Evolutionary conservation across 164 flowering plant genomes (phyloP), one percentile per base, ranked within the genome.

Genomic region (Sedum album): DNA sequence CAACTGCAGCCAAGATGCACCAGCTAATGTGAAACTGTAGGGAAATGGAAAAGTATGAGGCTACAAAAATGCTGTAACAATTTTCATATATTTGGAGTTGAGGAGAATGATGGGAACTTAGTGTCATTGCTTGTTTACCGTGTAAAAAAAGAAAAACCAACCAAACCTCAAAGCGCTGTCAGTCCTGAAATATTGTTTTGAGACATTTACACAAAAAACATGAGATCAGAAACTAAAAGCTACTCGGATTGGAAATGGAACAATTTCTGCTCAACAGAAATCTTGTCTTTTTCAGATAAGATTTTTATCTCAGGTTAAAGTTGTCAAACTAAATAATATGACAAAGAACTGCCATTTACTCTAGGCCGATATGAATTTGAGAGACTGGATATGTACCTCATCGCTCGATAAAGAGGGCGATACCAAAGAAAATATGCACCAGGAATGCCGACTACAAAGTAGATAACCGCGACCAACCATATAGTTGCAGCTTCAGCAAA

Each of bases 361-460:
- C n/a, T n/a, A n/a, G n/a, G n/a, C n/a, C n/a, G n/a, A n/a, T n/a
- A n/a, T n/a, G n/a, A n/a, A n/a, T n/a, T n/a, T n/a, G n/a, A n/a
- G n/a, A n/a, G n/a, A n/a, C n/a, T n/a, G n/a, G n/a, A n/a, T n/a
- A 18, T 64, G 26, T 86, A 95, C 99, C 99, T 92, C 78, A 86
- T 88, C 49, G 96, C 99, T 68, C 95, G 89, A 79, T 95, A 95
- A 60, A 95, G 91, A 31, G 99, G 99, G 5, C 97, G 96, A 68
- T 95, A 95, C 99, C 99, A 95, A 79, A 92, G 62, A 18, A 90
- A 85, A 79, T 95, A 95, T 31, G 78, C 96, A 73, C 94, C 91
- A 21, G 98, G 99, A 74, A 88, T 90, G 39, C 97, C 98, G 0
- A 96, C 42, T 82, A 95, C 80, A 73, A 92, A 90, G 82, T 95